Base-by-base conservation (phyloP, 495 filamentous ascomycete species). In the Aspergillus wentii region DNA sequence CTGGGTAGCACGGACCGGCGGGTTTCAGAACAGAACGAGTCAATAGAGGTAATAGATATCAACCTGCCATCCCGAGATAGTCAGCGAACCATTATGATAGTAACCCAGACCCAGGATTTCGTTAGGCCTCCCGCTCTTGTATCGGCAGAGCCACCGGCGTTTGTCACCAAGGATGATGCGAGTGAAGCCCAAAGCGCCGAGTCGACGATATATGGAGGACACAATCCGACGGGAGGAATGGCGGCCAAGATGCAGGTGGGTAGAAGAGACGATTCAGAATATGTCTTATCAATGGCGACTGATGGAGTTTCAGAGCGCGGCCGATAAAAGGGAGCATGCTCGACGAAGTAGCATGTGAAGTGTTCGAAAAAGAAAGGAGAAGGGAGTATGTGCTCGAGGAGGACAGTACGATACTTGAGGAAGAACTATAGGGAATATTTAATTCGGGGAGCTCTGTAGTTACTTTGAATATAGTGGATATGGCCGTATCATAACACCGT, bases 221-320 rank as follows among this genome's bases (percentile, higher is more conserved):
- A 48, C 35, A 56, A 56, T 25, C 45, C 57, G 1, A 46, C 48
- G 14, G 48, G 44, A 10, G 51, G 58, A 5, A 49, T 52, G 44
- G 57, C 60, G 20, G 53, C 56, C 11, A 48, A 61, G 29, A 51
- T 60, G 56, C 57, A 64, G 56, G 56, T 57, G 37, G 49, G 59
- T 60, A n/a, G 23, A 32, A 26, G 5, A 11, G 0, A 11, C 5
- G n/a, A 11, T 11, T 4, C 4, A 17, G 34, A 5, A 20, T 22
- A 4, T 16, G n/a, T n/a, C n/a, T n/a, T n/a, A n/a, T n/a, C n/a
- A n/a, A n/a, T n/a, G n/a, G n/a, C n/a, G n/a, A 20, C 41, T 14
- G 26, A 30, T 44, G 22, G 31, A 8, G 26, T 40, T 44, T 16
- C 36, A 64, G 60, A 64, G 60, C 46, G 55, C 51, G 6, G 61